Conservation (phyloP, 345 rosid genomes). For the Gossypium arboreum region DNA sequence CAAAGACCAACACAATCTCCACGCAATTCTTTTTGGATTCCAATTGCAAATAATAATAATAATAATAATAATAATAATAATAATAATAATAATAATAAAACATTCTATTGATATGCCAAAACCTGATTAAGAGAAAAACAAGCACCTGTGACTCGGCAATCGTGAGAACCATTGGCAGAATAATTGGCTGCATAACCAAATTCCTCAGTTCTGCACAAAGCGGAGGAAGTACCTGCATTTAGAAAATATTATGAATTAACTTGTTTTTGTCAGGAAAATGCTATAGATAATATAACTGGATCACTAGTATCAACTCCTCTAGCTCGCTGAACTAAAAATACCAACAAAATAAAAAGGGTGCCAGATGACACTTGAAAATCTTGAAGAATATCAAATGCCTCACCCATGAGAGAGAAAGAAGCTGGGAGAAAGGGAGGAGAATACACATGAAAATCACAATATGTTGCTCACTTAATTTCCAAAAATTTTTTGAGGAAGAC, state of each 20-base stretch:
- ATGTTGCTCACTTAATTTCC: not conserved
- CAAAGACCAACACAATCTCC: not conserved
- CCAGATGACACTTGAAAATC: not conserved
- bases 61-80: not conserved
- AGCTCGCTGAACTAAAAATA: not conserved
- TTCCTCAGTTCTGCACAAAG: constrained; percentile 98
- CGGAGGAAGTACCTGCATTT: constrained; percentile 87
- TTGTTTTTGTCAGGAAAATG: not conserved
- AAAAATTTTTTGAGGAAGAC: not conserved
- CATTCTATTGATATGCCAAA: constrained; percentile 5
- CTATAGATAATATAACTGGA: not conserved
- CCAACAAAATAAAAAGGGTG: not conserved
- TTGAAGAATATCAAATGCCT: not conserved
- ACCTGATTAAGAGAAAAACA: constrained; percentile 15
- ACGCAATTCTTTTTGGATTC: not conserved
- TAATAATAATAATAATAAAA: not conserved
- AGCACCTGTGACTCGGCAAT: constrained; percentile 94
- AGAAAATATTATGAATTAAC: constrained; percentile 8
- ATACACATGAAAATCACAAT: not conserved
- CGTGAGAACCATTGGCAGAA: constrained; percentile 93
- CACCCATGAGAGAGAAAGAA: not conserved
- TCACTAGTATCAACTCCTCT: not conserved
- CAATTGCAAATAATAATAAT: constrained; percentile 6
- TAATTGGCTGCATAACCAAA: constrained; percentile 92
- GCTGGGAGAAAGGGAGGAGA: not conserved